Evolutionary conservation across 179 eudicot genomes (phyloP).

Genomic region (Carnegiea gigantea): DNA sequence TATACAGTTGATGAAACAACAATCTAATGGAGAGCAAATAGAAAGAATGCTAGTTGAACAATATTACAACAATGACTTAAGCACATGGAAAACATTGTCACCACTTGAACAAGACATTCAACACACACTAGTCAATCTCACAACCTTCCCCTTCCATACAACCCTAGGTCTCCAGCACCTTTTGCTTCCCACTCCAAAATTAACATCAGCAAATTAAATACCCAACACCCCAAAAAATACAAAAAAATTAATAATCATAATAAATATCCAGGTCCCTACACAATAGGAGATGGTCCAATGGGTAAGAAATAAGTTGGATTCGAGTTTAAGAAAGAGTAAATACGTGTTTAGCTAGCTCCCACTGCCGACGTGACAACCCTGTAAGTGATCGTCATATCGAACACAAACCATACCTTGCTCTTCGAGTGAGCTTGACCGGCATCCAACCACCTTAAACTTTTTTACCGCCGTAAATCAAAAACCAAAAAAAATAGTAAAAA

Average conservation of each 20-base stretch:
- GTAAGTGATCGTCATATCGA: too few species aligned
- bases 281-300: not conserved
- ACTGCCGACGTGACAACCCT: too few species aligned
- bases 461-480: not conserved
- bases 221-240: not conserved
- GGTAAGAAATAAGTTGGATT: too few species aligned
- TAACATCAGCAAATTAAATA: not conserved
- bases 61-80: not conserved
- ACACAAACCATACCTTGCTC: too few species aligned
- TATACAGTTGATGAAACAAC: conserved; percentile 7
- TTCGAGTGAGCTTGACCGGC: too few species aligned
- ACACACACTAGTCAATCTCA: conserved; percentile 7
- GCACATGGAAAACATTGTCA: not conserved
- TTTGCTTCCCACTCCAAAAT: not conserved
- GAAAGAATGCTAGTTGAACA: not conserved
- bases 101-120: conserved; percentile 3
- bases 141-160: not conserved
- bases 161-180: too few species aligned
- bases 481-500: not conserved
- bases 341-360: not conserved
- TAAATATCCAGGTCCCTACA: not conserved
- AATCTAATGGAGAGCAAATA: not conserved
- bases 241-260: not conserved
- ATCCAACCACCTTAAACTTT: not conserved
- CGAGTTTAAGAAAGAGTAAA: too few species aligned